phyloP scores from a whole-genome alignment of 768 basidiomycete genomes.

The Mycena albidolilacea region DNA sequence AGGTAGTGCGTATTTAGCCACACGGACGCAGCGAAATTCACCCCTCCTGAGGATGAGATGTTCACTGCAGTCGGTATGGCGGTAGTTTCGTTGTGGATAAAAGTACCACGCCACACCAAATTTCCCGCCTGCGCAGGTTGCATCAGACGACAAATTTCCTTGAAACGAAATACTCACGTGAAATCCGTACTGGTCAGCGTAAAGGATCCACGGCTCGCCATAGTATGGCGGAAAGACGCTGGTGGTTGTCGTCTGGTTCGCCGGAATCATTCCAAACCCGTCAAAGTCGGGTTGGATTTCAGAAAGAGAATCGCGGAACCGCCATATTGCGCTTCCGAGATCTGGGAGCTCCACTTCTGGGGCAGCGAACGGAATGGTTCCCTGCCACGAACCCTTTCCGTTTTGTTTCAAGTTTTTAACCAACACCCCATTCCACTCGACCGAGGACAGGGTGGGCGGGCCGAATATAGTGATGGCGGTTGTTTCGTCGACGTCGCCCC shows the following conservation, averaged over 20 bases:
- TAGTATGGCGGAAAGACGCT: slow-evolving; percentile 65
- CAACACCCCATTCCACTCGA: slow-evolving; percentile 23
- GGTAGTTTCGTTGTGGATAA: slow-evolving; percentile 26
- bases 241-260: slow-evolving; percentile 67
- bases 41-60: slow-evolving; percentile 34
- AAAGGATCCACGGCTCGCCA: slow-evolving; percentile 69
- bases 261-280: slow-evolving; percentile 67
- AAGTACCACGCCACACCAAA: slow-evolving; percentile 34
- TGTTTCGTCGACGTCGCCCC: slow-evolving; percentile 63
- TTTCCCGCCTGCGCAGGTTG: slow-evolving; percentile 23
- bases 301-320: slow-evolving; percentile 68
- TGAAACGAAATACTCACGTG: slow-evolving; percentile 38
- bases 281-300: slow-evolving; percentile 63
- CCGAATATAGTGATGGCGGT: slow-evolving; percentile 52
- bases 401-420: slow-evolving; percentile 37
- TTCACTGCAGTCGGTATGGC: slow-evolving; percentile 33
- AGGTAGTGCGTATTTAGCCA: slow-evolving; percentile 72
- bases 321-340: slow-evolving; percentile 60
- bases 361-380: slow-evolving; percentile 18
- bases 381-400: slow-evolving; percentile 33
- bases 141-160: not conserved
- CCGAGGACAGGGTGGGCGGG: not conserved
- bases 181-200: slow-evolving; percentile 75
- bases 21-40: slow-evolving; percentile 63
- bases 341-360: slow-evolving; percentile 21